Base-by-base conservation (phyloP, 192 early-diverging fungal species). In the Coemansia sp. region DNA sequence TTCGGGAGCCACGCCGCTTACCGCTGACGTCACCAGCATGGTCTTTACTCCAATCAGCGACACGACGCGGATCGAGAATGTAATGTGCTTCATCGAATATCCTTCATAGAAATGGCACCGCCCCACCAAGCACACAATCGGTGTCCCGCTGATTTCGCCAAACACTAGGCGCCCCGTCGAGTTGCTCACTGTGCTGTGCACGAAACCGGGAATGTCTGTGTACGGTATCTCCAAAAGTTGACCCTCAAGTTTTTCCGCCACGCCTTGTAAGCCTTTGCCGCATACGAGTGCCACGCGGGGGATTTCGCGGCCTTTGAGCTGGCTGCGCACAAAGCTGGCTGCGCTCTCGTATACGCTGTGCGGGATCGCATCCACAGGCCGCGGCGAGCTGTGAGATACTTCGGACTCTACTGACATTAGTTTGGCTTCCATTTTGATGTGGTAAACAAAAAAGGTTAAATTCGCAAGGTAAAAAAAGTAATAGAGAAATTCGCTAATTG, bases 51-150 rank as follows among this genome's bases (percentile, higher is more conserved):
- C 94, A 4, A 97, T 68, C 28, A 93, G 83, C 37, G 86, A 72
- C 82, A 97, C 89, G 22, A 97, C 86, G 36, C 95, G 89, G 20
- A 97, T 82, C 17, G 95, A 93, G 34, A 93, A 89, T 7, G 91
- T 92, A 14, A 88, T 87, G 47, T 91, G 86, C 55, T 87, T 79
- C 56, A 92, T 79, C 12, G 86, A 83, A 69, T 93, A 89, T 11
- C 95, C 94, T 71, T 96, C 94, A 69, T 96, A 96, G 49, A 84
- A 87, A 70, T 96, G 94, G 82, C 88, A 91, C 22, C 94, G 82
- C n/a, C 94, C 94, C 9, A 92, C 90, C 83, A 95, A 91, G 72
- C 87, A 90, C 34, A 94, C 89, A 4, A 86, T 86, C 23, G 87
- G 85, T 19, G 79, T 85, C 42, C 87, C 84, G 37, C 87, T 83